These are phyloP conservation scores for Aspergillus homomorphus DNA, from an alignment of 495 filamentous ascomycete genomes.

Conservation along the genomic window DNA sequence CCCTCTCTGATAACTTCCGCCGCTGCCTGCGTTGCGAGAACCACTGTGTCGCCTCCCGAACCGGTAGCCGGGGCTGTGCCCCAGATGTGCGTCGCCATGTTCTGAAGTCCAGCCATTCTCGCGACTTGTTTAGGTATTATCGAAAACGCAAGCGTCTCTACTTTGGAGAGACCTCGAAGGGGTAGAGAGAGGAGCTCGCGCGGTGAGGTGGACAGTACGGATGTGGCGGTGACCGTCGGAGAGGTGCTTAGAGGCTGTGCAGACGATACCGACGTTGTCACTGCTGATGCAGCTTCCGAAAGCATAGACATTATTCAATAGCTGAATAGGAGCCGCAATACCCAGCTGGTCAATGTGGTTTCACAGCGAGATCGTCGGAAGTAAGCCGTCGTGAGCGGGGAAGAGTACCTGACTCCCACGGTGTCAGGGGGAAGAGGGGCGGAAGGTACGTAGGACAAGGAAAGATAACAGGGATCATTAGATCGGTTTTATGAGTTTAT, in stretches of 20 bases:
- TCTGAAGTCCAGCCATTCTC: slow-evolving; percentile 28
- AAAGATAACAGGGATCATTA: neutral
- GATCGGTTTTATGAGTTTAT: neutral
- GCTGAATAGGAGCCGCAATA: neutral
- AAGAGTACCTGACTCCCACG: neutral
- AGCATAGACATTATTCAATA: slow-evolving; percentile 16
- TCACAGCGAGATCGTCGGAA: neutral
- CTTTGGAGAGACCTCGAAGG: slow-evolving; percentile 37
- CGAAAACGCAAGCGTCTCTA: slow-evolving; percentile 37
- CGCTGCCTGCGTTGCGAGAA: slow-evolving; percentile 30
- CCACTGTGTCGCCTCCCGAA: slow-evolving; percentile 25
- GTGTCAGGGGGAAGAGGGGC: neutral
- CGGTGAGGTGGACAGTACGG: slow-evolving; percentile 32
- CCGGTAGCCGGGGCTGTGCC: slow-evolving; percentile 22
- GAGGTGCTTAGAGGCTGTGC: slow-evolving; percentile 22
- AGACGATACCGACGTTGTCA: slow-evolving; percentile 8
- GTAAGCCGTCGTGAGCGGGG: neutral
- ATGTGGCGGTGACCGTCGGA: slow-evolving; percentile 18
- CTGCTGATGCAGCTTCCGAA: slow-evolving; percentile 9
- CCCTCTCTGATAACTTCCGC: slow-evolving; percentile 29
- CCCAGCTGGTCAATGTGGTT: neutral
- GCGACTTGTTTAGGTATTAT: slow-evolving; percentile 38
- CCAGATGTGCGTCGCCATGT: slow-evolving; percentile 29
- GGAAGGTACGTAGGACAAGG: neutral
- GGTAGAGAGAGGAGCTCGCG: slow-evolving; percentile 35